A percentile compares a stretch with the other conserved stretches of the same genome.
Evolutionary conservation across 169 alveolate species (phyloP).

Genomic region (Eimeria acervulina): DNA sequence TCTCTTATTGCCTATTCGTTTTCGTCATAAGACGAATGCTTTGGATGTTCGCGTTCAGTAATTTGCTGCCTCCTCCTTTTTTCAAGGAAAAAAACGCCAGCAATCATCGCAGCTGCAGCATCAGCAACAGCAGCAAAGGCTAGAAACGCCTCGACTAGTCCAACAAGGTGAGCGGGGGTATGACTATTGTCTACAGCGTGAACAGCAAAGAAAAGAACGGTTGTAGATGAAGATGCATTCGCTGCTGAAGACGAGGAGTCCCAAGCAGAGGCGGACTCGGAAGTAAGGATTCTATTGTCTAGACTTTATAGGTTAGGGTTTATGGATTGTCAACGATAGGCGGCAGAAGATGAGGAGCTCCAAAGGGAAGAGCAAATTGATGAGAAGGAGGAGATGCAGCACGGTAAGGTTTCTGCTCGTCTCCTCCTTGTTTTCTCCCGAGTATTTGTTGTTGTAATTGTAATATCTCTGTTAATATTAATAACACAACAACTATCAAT

Average conservation of each 20-base stretch:
- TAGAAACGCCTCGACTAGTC: not conserved
- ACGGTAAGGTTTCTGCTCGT: not conserved
- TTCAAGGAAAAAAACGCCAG: not conserved
- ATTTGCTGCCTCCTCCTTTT: not conserved
- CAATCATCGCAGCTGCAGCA: slow-evolving; percentile 13
- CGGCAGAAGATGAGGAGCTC: slow-evolving; percentile 33
- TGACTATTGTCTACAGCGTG: not conserved
- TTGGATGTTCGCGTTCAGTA: not conserved
- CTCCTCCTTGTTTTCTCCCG: not conserved
- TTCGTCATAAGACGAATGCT: not conserved
- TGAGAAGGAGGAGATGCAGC: slow-evolving; percentile 44
- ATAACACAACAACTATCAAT: not conserved
- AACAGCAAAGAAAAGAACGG: not conserved
- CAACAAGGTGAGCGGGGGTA: slow-evolving; percentile 49
- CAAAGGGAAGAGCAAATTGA: slow-evolving; percentile 39
- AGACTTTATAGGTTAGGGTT: not conserved
- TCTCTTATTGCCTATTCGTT: not conserved
- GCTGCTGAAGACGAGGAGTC: slow-evolving; percentile 44
- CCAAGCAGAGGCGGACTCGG: slow-evolving; percentile 20
- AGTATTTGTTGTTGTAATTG: not conserved
- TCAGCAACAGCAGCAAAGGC: slow-evolving; percentile 20
- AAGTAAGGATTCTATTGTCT: not conserved
- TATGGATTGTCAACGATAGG: not conserved
- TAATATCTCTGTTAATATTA: not conserved
- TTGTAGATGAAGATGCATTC: not conserved